Conservation (phyloP, 2,329 filamentous ascomycete genomes). For the Raffaelea ambrosiae region DNA sequence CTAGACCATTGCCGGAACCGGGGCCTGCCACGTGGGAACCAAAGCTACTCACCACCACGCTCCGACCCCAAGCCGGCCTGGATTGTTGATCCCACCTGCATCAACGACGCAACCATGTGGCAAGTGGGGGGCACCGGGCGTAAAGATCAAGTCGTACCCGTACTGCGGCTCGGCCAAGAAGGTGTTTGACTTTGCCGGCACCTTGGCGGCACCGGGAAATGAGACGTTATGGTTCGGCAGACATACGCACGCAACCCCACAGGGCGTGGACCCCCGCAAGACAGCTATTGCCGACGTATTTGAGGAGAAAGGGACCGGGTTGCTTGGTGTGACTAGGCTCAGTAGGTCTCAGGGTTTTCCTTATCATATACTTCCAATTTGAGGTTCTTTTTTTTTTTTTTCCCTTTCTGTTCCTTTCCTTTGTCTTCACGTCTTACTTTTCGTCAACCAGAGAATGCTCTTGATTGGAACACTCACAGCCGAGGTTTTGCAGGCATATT, state of each 20-base stretch:
- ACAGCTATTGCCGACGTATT: not conserved
- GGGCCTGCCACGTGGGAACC: conserved; percentile 1
- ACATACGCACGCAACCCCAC: not conserved
- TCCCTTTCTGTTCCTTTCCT: not conserved
- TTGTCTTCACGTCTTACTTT: no score
- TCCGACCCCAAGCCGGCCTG: not conserved
- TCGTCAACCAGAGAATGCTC: no score
- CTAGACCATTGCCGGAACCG: conserved; percentile 3
- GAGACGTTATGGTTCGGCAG: not conserved
- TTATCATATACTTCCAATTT: no score
- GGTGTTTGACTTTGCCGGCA: not conserved
- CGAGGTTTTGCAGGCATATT: no score
- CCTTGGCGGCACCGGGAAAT: not conserved
- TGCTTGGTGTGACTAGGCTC: not conserved
- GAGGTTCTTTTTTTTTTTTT: not conserved
- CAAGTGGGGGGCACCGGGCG: not conserved
- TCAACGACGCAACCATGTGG: conserved; percentile 2
- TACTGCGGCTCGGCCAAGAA: not conserved
- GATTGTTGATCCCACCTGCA: conserved; percentile 2
- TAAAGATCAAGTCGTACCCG: not conserved
- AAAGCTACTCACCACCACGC: not conserved
- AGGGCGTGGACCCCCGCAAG: not conserved
- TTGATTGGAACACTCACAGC: no score
- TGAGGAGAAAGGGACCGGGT: not conserved
- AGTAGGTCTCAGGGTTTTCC: not conserved